Evolutionary conservation across 139 green algal species (phyloP).

Genomic region (Tetraselmis striata): DNA sequence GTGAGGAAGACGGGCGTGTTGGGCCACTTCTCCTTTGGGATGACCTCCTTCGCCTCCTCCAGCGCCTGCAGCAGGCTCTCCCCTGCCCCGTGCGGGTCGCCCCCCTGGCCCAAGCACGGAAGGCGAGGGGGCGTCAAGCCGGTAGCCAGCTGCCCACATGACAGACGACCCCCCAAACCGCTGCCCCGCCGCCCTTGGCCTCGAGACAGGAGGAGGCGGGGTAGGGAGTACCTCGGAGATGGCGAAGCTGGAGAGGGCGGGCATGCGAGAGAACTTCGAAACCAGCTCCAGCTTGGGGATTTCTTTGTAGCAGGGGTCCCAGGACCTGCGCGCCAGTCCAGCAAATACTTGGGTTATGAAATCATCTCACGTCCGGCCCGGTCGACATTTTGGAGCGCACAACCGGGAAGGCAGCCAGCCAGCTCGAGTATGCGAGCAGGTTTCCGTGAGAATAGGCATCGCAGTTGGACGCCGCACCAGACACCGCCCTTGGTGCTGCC

Average conservation of each 20-base stretch:
- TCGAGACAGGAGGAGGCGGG: neutral
- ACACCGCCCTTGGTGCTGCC: slow-evolving; percentile 4
- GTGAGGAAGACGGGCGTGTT: neutral
- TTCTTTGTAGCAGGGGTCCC: neutral
- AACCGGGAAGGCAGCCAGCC: no score
- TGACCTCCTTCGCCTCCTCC: neutral
- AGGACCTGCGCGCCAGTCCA: neutral
- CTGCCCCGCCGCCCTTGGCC: no score
- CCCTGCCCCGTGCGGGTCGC: neutral
- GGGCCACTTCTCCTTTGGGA: neutral
- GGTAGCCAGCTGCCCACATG: no score
- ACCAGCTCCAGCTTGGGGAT: neutral
- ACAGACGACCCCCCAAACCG: no score
- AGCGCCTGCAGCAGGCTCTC: neutral
- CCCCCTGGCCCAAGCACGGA: no score
- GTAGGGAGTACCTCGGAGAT: neutral
- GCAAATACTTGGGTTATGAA: no score
- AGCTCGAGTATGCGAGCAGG: no score
- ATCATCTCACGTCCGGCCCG: no score
- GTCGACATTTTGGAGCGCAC: no score
- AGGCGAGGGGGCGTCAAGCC: no score
- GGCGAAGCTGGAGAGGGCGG: neutral
- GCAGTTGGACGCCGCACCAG: neutral
- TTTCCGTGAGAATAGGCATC: no score
- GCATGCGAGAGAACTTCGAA: neutral